phyloP scores from a whole-genome alignment of 768 basidiomycete species.

The Sarcomyxa edulis region DNA sequence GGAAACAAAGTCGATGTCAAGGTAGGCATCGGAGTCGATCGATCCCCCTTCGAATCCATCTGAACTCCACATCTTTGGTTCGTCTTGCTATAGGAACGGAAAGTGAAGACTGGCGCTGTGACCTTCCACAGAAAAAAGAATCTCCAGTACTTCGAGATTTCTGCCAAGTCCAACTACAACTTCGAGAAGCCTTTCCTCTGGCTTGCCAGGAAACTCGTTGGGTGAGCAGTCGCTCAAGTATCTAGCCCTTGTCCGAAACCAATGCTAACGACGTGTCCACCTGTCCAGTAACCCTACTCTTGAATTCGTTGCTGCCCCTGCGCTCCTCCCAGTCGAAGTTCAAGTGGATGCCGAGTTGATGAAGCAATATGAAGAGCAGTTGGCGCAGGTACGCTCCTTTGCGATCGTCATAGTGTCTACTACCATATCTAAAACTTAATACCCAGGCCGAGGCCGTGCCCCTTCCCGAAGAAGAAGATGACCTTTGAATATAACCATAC shows the following conservation, averaged over 20 bases:
- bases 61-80: conserved; percentile 1
- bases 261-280: conserved; percentile 4
- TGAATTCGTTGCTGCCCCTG: conserved; percentile 96
- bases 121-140: conserved; percentile 99
- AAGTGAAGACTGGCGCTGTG: conserved; percentile 97
- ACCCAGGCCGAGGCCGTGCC: conserved; percentile 84
- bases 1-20: conserved; percentile 99
- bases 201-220: conserved; percentile 97
- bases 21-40: conserved; percentile 48
- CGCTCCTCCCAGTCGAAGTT: conserved; percentile 92
- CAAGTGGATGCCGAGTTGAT: conserved; percentile 75
- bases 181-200: conserved; percentile 99
- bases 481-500: conserved; percentile 42
- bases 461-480: conserved; percentile 96
- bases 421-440: too few relatives aligned
- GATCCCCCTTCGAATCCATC: conserved; percentile 7
- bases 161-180: conserved; percentile 99
- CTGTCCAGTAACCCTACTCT: conserved; percentile 84
- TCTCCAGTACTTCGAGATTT: conserved; percentile 99
- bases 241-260: neutral
- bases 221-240: conserved; percentile 44
- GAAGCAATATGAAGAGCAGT: conserved; percentile 72
- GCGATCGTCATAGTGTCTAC: conserved; percentile 3
- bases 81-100: conserved; percentile 72
- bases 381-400: conserved; percentile 47